phyloP scores from a whole-genome alignment of 2,329 filamentous ascomycete genomes.

The Colletotrichum sp. region DNA sequence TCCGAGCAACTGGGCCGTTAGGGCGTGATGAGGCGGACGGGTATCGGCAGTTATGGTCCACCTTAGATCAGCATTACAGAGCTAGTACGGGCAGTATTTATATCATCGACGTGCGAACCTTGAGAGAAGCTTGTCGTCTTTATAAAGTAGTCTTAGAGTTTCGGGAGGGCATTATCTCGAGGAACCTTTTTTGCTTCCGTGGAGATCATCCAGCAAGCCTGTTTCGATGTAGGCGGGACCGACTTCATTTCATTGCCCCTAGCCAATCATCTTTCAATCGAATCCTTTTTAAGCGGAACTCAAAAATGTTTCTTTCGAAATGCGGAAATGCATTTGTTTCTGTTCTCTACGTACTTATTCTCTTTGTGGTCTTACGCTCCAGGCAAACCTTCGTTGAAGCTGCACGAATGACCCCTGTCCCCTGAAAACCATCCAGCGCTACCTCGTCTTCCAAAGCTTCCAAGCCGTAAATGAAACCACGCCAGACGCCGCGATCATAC shows the following conservation, averaged over 20 bases:
- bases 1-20: background rate
- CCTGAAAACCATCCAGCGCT: background rate
- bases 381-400: too few species aligned
- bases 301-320: background rate
- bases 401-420: too few species aligned
- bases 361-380: too few species aligned
- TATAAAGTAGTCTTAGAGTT: background rate
- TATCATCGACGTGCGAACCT: background rate
- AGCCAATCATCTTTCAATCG: background rate
- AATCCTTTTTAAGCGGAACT: fast-evolving
- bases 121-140: background rate
- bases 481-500: background rate
- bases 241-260: background rate
- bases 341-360: too few species aligned
- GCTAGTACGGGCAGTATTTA: background rate
- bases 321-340: too few species aligned
- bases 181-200: background rate
- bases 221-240: background rate
- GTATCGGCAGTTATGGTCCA: background rate
- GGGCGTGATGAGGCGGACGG: background rate
- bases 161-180: background rate
- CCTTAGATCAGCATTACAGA: background rate
- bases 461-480: background rate
- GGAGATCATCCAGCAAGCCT: background rate
- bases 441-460: background rate